Conservation (phyloP, 495 filamentous ascomycete genomes). For the Neurospora terricola region DNA sequence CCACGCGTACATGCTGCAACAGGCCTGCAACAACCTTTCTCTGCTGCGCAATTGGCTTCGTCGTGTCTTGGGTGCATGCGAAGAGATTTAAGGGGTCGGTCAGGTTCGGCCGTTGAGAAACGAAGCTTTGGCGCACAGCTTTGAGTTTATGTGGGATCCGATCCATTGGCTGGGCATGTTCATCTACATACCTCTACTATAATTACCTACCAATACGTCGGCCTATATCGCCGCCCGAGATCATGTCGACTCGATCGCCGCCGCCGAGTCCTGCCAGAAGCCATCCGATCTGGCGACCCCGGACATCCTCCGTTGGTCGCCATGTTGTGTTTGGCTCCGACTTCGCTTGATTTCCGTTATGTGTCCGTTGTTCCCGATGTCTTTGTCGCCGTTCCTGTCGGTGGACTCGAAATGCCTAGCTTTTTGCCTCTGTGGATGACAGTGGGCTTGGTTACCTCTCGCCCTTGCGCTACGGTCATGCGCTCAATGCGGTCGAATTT, state of each 20-base stretch:
- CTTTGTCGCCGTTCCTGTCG: neutral
- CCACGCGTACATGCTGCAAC: neutral
- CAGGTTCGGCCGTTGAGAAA: constrained; percentile 7
- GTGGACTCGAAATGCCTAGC: neutral
- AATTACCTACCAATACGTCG: neutral
- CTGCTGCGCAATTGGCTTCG: constrained; percentile 3
- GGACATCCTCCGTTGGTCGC: neutral
- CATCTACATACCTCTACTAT: neutral
- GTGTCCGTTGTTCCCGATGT: neutral
- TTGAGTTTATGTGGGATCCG: constrained; percentile 1
- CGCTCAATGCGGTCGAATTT: neutral
- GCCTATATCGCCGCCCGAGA: neutral
- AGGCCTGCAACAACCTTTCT: constrained; percentile 4
- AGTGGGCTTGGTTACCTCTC: neutral
- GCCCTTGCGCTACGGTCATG: neutral
- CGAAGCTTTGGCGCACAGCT: constrained; percentile 6
- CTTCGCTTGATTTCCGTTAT: neutral
- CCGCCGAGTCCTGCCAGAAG: neutral
- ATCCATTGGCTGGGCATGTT: neutral
- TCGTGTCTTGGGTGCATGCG: constrained; percentile 2
- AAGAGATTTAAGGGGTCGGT: neutral
- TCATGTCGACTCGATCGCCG: neutral
- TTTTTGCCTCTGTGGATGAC: neutral
- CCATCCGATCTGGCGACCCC: neutral
- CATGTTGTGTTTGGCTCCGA: neutral